These are phyloP conservation scores for Aspergillus indologenus DNA, from an alignment of 495 filamentous ascomycete genomes.

Conservation along the genomic window DNA sequence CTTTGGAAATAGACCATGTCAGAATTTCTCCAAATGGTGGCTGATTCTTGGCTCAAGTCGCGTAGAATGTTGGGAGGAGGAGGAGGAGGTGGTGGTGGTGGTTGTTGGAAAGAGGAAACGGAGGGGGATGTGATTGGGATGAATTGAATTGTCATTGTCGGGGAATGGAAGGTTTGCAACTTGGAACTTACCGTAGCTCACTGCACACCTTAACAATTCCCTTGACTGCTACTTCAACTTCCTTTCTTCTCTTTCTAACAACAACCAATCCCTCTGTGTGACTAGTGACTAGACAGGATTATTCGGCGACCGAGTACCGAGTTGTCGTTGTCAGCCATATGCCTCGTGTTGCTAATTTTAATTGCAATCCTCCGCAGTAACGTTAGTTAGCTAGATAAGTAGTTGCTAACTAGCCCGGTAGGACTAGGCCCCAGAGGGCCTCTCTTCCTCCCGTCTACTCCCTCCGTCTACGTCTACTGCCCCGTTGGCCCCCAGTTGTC, in stretches of 20 bases:
- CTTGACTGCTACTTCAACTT: neutral
- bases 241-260: neutral
- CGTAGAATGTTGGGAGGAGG: neutral
- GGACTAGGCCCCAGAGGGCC: neutral
- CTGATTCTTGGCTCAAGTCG: neutral
- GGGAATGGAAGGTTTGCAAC: too few relatives aligned
- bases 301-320: neutral
- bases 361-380: neutral
- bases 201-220: too few relatives aligned
- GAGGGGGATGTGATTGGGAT: neutral
- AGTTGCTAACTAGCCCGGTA: too few relatives aligned
- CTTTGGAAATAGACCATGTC: neutral
- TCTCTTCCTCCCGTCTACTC: too few relatives aligned
- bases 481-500: neutral
- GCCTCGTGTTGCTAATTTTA: constrained; percentile 7
- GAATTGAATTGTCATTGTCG: too few relatives aligned
- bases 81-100: too few relatives aligned
- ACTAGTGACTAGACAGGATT: neutral
- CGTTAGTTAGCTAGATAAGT: neutral
- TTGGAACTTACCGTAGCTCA: too few relatives aligned
- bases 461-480: too few relatives aligned
- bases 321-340: neutral
- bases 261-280: neutral
- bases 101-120: neutral
- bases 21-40: neutral